Evolutionary conservation across 805 yeast species (phyloP), one percentile per base, ranked within the genome.

Genomic region (Jamesozyma gamospora): DNA sequence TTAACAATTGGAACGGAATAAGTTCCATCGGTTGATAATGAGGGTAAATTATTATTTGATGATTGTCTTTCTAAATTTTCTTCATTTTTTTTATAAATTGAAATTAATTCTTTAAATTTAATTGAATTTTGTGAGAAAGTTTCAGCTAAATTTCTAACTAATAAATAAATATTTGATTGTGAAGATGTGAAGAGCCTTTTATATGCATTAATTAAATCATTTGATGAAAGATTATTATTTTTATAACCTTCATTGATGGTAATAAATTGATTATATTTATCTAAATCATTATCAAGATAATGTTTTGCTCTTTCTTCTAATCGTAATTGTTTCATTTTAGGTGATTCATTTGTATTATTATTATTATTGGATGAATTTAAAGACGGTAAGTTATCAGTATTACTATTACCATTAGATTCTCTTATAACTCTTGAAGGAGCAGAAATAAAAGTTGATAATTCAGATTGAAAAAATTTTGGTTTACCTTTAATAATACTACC

Each of bases 241-340:
- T 67, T 66, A 52, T 64, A 83, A 10, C 62, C 53, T 15, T 62
- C 62, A 50, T 79, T 82, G 12, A 74, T 44, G 1, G 61, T 57
- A 19, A 61, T 54, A 56, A 85, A 86, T 37, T 63, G 53, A 8
- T 65, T 64, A 46, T 78, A 66, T 8, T 65, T 65, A 6, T 60
- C 56, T 11, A 58, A 57, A 24, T 77, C 68, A 48, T 79, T 76
- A 37, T 74, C 69, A 38, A 83, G 61, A 55, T 85, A 83, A 56
- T 82, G 87, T 55, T 80, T 78, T 1, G 95, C 95, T 53, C 95
- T 69, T 56, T 85, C 94, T 46, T 82, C 90, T 24, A 86, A 67
- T 48, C 95, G 70, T 54, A 70, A 62, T 45, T 65, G 70, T 48
- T 75, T 82, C 32, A 68, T 60, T 26, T 71, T 75, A 10, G 61